Percentiles rank a stretch among this genome's conserved stretches.
These are phyloP conservation scores for Thalassia testudinum DNA, from an alignment of 116 monocot genomes.

Conservation along the genomic window DNA sequence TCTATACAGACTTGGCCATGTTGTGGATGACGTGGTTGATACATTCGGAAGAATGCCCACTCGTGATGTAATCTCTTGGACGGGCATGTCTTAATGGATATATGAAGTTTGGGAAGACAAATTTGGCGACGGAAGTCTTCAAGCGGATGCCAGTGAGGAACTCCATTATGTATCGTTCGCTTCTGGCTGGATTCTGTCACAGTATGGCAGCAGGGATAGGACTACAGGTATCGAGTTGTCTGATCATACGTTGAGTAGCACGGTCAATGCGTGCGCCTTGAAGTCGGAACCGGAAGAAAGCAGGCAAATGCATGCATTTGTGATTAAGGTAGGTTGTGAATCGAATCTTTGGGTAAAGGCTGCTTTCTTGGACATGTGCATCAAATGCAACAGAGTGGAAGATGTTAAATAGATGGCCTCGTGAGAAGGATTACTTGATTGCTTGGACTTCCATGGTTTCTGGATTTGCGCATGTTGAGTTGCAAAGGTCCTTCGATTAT, in stretches of 20 bases:
- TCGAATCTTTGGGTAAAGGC: conserved; percentile 42
- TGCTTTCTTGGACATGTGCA: conserved; percentile 69
- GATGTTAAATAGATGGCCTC: conserved; percentile 35
- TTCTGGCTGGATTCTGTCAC: conserved; percentile 64
- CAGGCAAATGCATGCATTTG: conserved; percentile 70
- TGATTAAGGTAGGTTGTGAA: conserved; percentile 43
- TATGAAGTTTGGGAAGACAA: conserved; percentile 56
- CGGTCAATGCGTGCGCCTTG: conserved; percentile 39
- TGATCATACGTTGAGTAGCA: conserved; percentile 40
- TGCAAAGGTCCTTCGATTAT: no score
- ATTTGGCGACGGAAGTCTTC: conserved; percentile 45
- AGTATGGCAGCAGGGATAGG: conserved; percentile 37
- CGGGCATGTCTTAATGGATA: conserved; percentile 53
- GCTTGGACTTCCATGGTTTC: conserved; percentile 47
- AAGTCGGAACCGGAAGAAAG: conserved; percentile 21
- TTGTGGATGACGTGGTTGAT: conserved; percentile 31
- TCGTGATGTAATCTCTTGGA: conserved; percentile 68
- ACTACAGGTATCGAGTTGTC: conserved; percentile 39
- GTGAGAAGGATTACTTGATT: conserved; percentile 24
- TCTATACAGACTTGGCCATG: conserved; percentile 42
- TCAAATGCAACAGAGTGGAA: conserved; percentile 50
- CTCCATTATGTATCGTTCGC: conserved; percentile 43
- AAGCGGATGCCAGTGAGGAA: conserved; percentile 52
- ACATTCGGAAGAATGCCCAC: conserved; percentile 54
- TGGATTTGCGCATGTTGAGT: conserved; percentile 36